Evolutionary conservation across 108 stramenopile genomes (phyloP).

Genomic region (Schizochytrium sp.): DNA sequence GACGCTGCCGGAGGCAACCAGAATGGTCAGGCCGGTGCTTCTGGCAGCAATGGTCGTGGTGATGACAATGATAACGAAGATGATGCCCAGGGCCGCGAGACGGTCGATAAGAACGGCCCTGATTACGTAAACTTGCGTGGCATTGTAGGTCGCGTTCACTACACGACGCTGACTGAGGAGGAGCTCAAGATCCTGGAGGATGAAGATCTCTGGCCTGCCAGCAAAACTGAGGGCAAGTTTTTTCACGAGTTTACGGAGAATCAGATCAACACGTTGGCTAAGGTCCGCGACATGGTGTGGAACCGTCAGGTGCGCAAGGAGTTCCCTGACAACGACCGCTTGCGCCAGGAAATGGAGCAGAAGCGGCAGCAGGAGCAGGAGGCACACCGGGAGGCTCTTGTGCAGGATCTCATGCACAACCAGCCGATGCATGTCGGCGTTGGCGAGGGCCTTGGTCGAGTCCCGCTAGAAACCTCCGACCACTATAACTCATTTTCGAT

Average conservation of each 20-base stretch:
- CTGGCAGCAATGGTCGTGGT: too few species aligned
- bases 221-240: slow-evolving; percentile 30
- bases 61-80: background rate
- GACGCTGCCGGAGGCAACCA: too few species aligned
- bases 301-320: background rate
- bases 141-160: slow-evolving; percentile 30
- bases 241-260: background rate
- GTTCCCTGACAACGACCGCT: slow-evolving; percentile 29
- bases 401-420: too few species aligned
- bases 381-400: background rate
- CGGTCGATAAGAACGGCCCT: slow-evolving; percentile 6
- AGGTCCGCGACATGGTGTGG: background rate
- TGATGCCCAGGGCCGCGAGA: background rate
- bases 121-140: slow-evolving; percentile 26
- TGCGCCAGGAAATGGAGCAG: slow-evolving; percentile 23
- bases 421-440: too few species aligned
- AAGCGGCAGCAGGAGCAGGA: background rate
- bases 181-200: background rate
- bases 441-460: too few species aligned
- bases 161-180: background rate
- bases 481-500: too few species aligned
- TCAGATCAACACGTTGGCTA: background rate
- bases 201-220: background rate
- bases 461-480: too few species aligned
- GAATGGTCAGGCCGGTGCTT: too few species aligned